These are phyloP conservation scores for Zostera marina DNA, from an alignment of 116 monocot genomes.

Conservation along the genomic window DNA sequence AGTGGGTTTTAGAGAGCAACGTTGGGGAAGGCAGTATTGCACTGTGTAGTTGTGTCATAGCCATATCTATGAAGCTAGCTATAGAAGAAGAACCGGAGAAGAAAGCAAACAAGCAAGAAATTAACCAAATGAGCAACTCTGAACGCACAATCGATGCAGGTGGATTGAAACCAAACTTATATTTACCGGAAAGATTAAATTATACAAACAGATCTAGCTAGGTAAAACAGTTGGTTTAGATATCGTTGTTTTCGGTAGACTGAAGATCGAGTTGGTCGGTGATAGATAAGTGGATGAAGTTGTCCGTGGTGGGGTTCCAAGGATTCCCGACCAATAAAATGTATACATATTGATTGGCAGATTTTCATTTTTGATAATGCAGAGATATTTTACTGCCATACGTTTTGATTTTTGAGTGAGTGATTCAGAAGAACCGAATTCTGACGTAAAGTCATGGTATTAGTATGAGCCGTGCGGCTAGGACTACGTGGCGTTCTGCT, in stretches of 20 bases:
- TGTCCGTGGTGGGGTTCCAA: slow-evolving; percentile 6
- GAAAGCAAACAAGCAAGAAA: neutral
- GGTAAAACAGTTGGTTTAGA: no score
- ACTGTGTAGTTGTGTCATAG: slow-evolving; percentile 17
- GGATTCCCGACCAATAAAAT: neutral
- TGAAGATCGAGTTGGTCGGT: neutral
- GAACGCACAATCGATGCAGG: neutral
- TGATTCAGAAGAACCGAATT: no score
- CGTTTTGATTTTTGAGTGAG: no score
- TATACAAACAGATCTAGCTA: no score
- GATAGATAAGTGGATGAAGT: neutral
- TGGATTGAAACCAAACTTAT: neutral
- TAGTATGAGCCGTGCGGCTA: no score
- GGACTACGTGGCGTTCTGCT: neutral
- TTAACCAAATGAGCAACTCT: neutral
- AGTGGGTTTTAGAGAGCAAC: slow-evolving; percentile 18
- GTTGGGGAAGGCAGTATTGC: slow-evolving; percentile 13
- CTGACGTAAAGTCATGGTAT: no score
- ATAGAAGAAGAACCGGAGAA: neutral
- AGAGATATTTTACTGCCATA: neutral
- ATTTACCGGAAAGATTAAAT: neutral
- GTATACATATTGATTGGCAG: slow-evolving; percentile 1
- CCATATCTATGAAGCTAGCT: neutral
- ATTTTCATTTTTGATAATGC: neutral
- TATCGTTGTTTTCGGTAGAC: no score